phyloP scores from a whole-genome alignment of 495 filamentous ascomycete genomes.

The Annulohypoxylon maeteangense region DNA sequence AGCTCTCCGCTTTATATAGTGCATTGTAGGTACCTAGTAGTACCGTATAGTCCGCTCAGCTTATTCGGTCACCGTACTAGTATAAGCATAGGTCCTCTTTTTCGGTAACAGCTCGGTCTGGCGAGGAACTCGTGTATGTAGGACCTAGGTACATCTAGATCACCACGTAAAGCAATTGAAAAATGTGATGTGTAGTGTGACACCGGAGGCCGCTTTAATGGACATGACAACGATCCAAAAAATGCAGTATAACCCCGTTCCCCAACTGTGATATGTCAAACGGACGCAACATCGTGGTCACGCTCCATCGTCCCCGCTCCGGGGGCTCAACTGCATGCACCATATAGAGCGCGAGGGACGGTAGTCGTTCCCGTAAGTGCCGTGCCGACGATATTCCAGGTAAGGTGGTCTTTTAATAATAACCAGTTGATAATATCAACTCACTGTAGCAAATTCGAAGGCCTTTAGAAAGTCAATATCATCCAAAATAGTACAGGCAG shows the following conservation, averaged over 20 bases:
- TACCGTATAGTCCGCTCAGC: not conserved
- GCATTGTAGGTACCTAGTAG: not conserved
- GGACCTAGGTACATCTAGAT: constrained; percentile 1
- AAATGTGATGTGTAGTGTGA: constrained; percentile 5
- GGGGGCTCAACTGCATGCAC: constrained; percentile 20
- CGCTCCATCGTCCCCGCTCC: constrained; percentile 34
- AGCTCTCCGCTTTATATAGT: constrained; percentile 6
- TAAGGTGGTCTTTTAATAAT: not conserved
- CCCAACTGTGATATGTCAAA: constrained; percentile 12
- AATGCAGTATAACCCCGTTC: constrained; percentile 15
- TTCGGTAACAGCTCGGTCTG: constrained; percentile 19
- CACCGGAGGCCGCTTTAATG: constrained; percentile 21
- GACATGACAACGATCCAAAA: constrained; percentile 7
- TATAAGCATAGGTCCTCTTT: constrained; percentile 5
- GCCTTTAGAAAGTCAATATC: not conserved
- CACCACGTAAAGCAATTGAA: constrained; percentile 8
- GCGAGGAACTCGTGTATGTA: not conserved
- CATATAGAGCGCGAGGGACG: constrained; percentile 21
- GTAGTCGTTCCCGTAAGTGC: constrained; percentile 11
- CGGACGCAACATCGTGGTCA: constrained; percentile 34
- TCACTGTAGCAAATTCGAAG: no score
- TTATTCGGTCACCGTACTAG: not conserved
- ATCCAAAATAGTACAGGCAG: not conserved
- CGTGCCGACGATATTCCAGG: not conserved
- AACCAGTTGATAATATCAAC: not conserved